These are phyloP conservation scores for Aschersonia sp. DNA, from an alignment of 2,329 filamentous ascomycete species.

Conservation along the genomic window DNA sequence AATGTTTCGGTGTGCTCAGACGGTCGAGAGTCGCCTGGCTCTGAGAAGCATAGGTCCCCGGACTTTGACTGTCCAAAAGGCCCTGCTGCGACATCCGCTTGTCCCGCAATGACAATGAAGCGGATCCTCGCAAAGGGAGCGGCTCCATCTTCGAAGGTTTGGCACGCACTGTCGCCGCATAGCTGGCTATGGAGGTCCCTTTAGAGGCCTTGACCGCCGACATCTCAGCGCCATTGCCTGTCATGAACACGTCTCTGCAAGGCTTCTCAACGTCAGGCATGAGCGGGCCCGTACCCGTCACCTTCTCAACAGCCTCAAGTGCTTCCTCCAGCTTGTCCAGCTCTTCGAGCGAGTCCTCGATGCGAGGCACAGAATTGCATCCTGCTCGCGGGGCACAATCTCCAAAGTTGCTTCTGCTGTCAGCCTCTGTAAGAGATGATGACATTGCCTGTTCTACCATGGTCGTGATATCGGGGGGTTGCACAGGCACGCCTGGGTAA, in stretches of 20 bases:
- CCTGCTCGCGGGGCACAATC: conserved; percentile 16
- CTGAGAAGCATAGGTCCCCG: conserved; percentile 7
- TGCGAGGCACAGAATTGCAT: conserved; percentile 28
- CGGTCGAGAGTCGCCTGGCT: conserved; percentile 8
- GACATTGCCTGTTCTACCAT: conserved; percentile 18
- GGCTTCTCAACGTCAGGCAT: conserved; percentile 8
- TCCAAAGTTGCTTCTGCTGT: conserved; percentile 19
- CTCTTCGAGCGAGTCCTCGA: conserved; percentile 50
- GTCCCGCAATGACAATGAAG: conserved; percentile 22
- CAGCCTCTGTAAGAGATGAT: conserved; percentile 16
- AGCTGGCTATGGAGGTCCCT: conserved; percentile 15
- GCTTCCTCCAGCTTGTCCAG: conserved; percentile 48
- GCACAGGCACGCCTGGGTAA: conserved; percentile 11
- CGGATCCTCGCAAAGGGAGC: conserved; percentile 25
- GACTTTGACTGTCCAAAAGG: conserved; percentile 5
- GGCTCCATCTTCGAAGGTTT: conserved; percentile 23
- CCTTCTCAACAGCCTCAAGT: conserved; percentile 36
- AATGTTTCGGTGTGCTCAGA: conserved; percentile 21
- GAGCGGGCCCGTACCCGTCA: conserved; percentile 19
- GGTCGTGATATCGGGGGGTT: conserved; percentile 14
- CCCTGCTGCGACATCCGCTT: conserved; percentile 8
- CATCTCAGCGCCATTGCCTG: conserved; percentile 1
- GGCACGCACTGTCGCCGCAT: conserved; percentile 24
- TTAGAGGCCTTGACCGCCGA: conserved; percentile 7
- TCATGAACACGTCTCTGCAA: neutral